Conservation (phyloP, 495 filamentous ascomycete genomes). For the Tuber brumale region DNA sequence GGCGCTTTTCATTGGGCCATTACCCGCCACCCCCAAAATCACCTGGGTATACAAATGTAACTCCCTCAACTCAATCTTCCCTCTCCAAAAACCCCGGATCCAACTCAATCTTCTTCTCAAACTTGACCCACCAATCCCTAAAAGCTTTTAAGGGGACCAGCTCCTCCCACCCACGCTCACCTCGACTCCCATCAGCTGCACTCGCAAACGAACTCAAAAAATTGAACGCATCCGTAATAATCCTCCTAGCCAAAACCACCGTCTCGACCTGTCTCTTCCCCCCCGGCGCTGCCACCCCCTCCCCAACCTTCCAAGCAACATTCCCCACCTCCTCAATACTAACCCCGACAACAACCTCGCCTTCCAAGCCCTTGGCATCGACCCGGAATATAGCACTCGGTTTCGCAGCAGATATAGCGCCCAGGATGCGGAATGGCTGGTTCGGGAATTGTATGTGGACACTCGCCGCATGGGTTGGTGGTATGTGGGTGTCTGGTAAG, state of each 20-base stretch:
- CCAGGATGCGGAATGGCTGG: constrained; percentile 66
- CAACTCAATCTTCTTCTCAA: constrained; percentile 75
- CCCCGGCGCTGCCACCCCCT: constrained; percentile 33
- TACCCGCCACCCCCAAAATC: background rate
- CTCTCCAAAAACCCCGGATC: constrained; percentile 89
- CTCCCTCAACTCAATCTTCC: constrained; percentile 44
- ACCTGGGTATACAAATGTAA: background rate
- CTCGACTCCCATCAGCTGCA: constrained; percentile 44
- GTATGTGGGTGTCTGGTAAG: constrained; percentile 69
- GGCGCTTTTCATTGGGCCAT: constrained; percentile 9
- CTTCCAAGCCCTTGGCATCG: constrained; percentile 2
- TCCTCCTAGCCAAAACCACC: constrained; percentile 76
- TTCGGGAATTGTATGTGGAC: constrained; percentile 73
- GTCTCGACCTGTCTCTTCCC: constrained; percentile 48
- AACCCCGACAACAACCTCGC: constrained; percentile 67
- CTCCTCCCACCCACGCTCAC: constrained; percentile 56
- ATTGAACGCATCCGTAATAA: constrained; percentile 96
- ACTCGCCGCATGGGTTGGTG: constrained; percentile 69
- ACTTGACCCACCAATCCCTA: constrained; percentile 95
- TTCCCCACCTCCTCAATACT: constrained; percentile 67
- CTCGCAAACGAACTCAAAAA: constrained; percentile 83
- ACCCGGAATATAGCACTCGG: constrained; percentile 72
- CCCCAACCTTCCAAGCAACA: constrained; percentile 62
- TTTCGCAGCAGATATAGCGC: constrained; percentile 79
- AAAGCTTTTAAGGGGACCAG: constrained; percentile 86